These are phyloP conservation scores for Monilinia aucupariae DNA, from an alignment of 2,329 filamentous ascomycete species.

Conservation along the genomic window DNA sequence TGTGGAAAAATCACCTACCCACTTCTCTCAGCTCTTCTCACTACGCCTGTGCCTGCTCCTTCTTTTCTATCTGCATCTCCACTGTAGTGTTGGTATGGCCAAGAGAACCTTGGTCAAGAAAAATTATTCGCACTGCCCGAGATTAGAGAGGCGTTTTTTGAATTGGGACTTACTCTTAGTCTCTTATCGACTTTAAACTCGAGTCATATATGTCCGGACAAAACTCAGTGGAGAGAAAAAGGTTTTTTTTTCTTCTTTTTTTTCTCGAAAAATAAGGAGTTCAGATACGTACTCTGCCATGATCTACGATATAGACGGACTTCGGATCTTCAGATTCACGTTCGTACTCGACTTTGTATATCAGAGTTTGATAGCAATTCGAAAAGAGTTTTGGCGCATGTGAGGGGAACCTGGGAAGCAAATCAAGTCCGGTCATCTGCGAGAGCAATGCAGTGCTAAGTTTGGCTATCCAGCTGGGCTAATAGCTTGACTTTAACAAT, in stretches of 20 bases:
- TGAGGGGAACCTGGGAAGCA: slow-evolving; percentile 6
- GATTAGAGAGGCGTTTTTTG: background rate
- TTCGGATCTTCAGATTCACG: background rate
- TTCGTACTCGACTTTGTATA: background rate
- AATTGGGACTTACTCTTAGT: no score
- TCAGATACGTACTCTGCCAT: background rate
- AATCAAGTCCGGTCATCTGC: background rate
- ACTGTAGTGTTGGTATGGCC: background rate
- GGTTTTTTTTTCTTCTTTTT: no score
- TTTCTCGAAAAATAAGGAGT: background rate
- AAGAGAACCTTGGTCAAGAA: background rate
- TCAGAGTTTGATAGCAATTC: background rate
- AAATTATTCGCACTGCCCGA: background rate
- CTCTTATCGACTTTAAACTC: background rate
- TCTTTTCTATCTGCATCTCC: background rate
- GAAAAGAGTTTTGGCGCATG: slow-evolving; percentile 5
- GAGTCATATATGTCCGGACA: background rate
- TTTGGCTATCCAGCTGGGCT: background rate
- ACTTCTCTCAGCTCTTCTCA: background rate
- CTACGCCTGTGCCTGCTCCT: background rate
- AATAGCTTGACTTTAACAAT: background rate
- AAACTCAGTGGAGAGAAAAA: background rate
- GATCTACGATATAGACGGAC: slow-evolving; percentile 4
- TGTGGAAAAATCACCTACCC: background rate
- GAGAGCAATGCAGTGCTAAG: background rate